phyloP scores from a whole-genome alignment of 2,329 filamentous ascomycete species.

The Lasiodiplodia sp. region DNA sequence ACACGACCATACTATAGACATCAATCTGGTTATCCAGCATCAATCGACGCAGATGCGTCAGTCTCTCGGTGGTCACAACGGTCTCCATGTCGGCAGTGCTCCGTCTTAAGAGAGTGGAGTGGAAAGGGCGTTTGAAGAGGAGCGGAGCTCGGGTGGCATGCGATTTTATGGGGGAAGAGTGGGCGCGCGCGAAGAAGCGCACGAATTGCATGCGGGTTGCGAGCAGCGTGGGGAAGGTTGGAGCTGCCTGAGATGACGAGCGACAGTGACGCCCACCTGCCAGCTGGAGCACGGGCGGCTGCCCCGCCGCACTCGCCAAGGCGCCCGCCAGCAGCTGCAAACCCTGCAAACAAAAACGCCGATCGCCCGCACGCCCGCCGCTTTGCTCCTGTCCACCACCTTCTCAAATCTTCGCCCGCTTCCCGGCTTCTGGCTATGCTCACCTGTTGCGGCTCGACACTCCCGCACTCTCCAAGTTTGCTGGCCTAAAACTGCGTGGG shows the following conservation, averaged over 20 bases:
- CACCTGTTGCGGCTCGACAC: background rate
- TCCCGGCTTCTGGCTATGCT: background rate
- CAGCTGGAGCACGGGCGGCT: background rate
- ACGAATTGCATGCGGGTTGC: conserved; percentile 40
- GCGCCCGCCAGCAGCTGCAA: conserved; percentile 8
- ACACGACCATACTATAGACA: conserved; percentile 75
- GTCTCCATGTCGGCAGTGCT: conserved; percentile 71
- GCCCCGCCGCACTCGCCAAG: conserved; percentile 19
- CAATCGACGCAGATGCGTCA: conserved; percentile 78
- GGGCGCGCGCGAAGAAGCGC: conserved; percentile 40
- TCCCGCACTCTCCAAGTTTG: background rate
- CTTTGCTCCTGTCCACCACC: conserved; percentile 25
- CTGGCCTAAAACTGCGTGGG: background rate
- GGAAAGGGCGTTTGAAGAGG: conserved; percentile 37
- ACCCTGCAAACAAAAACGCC: conserved; percentile 14
- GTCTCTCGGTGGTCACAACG: conserved; percentile 78
- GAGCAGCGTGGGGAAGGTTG: conserved; percentile 5
- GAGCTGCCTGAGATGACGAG: conserved; percentile 21
- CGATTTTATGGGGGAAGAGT: conserved; percentile 35
- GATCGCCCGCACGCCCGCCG: conserved; percentile 19
- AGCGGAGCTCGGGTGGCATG: conserved; percentile 38
- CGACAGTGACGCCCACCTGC: background rate
- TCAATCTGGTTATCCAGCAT: conserved; percentile 90
- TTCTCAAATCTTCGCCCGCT: conserved; percentile 17
- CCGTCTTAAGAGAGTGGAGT: conserved; percentile 40